Evolutionary conservation across 306 rosid species (phyloP).

Genomic region (Castanea sativa): DNA sequence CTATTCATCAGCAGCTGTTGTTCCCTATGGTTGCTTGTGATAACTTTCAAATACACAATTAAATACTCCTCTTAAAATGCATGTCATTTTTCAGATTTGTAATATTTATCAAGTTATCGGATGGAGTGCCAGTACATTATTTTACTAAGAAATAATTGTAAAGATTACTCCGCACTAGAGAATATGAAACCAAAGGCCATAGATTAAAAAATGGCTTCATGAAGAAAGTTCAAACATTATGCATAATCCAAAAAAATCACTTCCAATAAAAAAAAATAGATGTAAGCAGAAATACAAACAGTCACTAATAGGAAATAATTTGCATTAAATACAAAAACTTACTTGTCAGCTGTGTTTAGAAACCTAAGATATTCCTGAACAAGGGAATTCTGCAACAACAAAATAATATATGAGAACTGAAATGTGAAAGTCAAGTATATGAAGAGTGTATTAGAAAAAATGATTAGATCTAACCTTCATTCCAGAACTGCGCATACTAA

Average conservation of each 20-base stretch:
- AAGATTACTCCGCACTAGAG: not conserved
- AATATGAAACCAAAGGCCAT: not conserved
- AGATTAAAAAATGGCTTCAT: not conserved
- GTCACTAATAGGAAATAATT: not conserved
- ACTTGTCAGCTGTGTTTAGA: constrained; percentile 80
- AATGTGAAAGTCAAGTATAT: constrained; percentile 4
- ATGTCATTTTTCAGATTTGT: not conserved
- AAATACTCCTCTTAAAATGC: not conserved
- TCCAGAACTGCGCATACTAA: constrained; percentile 45
- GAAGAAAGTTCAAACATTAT: not conserved
- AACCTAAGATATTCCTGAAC: constrained; percentile 56
- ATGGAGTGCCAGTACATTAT: too few species aligned
- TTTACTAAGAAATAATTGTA: not conserved
- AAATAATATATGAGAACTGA: not conserved
- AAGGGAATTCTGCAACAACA: constrained; percentile 53
- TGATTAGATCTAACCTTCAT: constrained; percentile 58
- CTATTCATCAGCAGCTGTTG: not conserved
- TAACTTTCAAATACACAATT: not conserved
- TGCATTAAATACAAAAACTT: constrained; percentile 26
- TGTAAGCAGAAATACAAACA: not conserved
- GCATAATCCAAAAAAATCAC: not conserved
- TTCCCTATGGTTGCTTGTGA: not conserved
- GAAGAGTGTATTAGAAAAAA: not conserved
- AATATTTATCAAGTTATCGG: not conserved
- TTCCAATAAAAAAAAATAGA: not conserved